Percentiles rank a stretch among this genome's conserved stretches.
phyloP scores from a whole-genome alignment of 2,329 filamentous ascomycete species.

The Sclerotiophoma versabilis region DNA sequence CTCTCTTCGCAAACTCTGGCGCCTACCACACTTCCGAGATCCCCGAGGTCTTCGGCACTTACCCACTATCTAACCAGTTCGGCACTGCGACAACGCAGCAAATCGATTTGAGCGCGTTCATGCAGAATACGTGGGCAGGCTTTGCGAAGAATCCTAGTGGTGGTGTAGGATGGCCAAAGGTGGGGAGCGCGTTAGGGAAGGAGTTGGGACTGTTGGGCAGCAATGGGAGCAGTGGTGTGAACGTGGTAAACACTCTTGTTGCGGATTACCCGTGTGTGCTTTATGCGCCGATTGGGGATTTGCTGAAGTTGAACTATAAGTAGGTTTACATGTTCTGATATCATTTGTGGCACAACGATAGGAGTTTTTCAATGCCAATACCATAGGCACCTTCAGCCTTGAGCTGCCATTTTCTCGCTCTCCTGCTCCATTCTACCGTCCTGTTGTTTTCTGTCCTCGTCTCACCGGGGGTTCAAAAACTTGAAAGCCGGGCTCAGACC shows the following conservation, averaged over 20 bases:
- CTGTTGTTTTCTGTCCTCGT: too few species aligned
- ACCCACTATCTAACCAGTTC: slow-evolving; percentile 15
- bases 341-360: not conserved
- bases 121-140: slow-evolving; percentile 32
- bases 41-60: slow-evolving; percentile 31
- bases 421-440: too few species aligned
- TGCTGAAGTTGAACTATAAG: slow-evolving; percentile 9
- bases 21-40: slow-evolving; percentile 34
- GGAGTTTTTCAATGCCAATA: too few species aligned
- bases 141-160: slow-evolving; percentile 29
- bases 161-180: slow-evolving; percentile 20
- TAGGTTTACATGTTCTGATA: not conserved
- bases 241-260: slow-evolving; percentile 4
- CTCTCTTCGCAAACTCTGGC: slow-evolving; percentile 18
- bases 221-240: slow-evolving; percentile 14
- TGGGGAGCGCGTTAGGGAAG: slow-evolving; percentile 4
- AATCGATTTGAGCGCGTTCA: slow-evolving; percentile 25
- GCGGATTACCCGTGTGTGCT: slow-evolving; percentile 19
- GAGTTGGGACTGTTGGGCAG: slow-evolving; percentile 20
- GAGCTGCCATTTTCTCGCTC: too few species aligned
- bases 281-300: slow-evolving; percentile 13
- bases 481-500: too few species aligned
- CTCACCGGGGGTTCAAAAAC: too few species aligned
- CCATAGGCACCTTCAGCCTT: too few species aligned
- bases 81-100: slow-evolving; percentile 24